These are phyloP conservation scores for Paracoccidioides lutzii DNA, from an alignment of 2,329 filamentous ascomycete species.

Conservation along the genomic window DNA sequence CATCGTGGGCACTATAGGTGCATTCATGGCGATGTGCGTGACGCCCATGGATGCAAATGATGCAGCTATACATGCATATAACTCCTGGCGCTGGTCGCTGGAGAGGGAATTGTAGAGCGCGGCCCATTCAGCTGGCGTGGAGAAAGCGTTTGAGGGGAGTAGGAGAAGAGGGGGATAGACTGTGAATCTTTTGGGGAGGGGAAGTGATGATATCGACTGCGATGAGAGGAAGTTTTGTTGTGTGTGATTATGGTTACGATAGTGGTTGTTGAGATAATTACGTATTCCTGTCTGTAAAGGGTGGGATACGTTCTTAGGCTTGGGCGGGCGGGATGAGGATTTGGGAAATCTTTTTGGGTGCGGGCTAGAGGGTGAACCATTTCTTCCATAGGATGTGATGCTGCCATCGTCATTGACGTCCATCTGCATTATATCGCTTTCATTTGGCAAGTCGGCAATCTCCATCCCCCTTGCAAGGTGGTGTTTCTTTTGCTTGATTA, in stretches of 20 bases:
- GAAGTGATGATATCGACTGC: slow-evolving; percentile 5
- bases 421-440: neutral
- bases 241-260: slow-evolving; percentile 9
- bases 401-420: neutral
- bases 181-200: slow-evolving; percentile 37
- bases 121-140: slow-evolving; percentile 17
- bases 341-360: neutral
- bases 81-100: slow-evolving; percentile 17
- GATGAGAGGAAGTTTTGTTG: neutral
- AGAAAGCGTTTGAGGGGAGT: slow-evolving; percentile 38
- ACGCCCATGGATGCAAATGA: slow-evolving; percentile 28
- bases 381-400: neutral
- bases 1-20: slow-evolving; percentile 37
- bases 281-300: neutral
- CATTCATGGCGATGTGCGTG: slow-evolving; percentile 47
- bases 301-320: neutral
- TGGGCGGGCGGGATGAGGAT: neutral
- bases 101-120: slow-evolving; percentile 19
- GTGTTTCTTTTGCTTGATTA: too few relatives aligned
- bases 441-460: neutral
- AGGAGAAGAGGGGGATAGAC: slow-evolving; percentile 47
- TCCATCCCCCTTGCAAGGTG: too few relatives aligned
- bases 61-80: slow-evolving; percentile 32
- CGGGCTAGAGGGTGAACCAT: neutral
- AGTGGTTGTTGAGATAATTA: slow-evolving; percentile 16